These are phyloP conservation scores for Spiromastix sp. DNA, from an alignment of 2,329 filamentous ascomycete genomes.

Conservation along the genomic window DNA sequence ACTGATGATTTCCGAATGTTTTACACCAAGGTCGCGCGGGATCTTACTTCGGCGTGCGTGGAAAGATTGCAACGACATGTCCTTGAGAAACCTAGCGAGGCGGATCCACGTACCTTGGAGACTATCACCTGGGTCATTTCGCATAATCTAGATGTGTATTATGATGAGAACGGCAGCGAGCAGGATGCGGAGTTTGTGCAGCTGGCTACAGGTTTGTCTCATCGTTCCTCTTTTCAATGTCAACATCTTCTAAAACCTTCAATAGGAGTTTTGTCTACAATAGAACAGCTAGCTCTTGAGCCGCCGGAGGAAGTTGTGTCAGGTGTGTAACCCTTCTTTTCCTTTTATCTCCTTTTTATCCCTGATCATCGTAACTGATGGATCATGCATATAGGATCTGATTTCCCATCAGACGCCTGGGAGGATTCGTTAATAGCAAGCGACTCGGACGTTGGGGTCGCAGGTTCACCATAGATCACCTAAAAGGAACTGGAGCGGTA, in stretches of 20 bases:
- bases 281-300: slow-evolving; percentile 27
- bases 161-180: slow-evolving; percentile 21
- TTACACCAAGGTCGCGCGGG: slow-evolving; percentile 21
- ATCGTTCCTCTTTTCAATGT: background rate
- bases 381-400: slow-evolving; percentile 28
- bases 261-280: slow-evolving; percentile 22
- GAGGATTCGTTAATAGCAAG: slow-evolving; percentile 31
- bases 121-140: slow-evolving; percentile 27
- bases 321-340: slow-evolving; percentile 19
- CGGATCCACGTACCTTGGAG: slow-evolving; percentile 28
- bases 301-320: slow-evolving; percentile 30
- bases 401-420: slow-evolving; percentile 33
- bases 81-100: slow-evolving; percentile 12
- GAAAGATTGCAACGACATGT: slow-evolving; percentile 26
- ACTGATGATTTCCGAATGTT: slow-evolving; percentile 18
- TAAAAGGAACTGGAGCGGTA: background rate
- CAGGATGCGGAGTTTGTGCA: slow-evolving; percentile 24
- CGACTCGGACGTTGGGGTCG: slow-evolving; percentile 31
- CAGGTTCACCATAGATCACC: slow-evolving; percentile 22
- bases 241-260: background rate
- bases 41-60: slow-evolving; percentile 22
- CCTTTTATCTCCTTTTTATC: slow-evolving; percentile 12
- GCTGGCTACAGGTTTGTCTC: slow-evolving; percentile 25
- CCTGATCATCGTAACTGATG: slow-evolving; percentile 1
- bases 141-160: slow-evolving; percentile 30